phyloP scores from a whole-genome alignment of 2,329 filamentous ascomycete species.

The Emericellopsis atlantica region DNA sequence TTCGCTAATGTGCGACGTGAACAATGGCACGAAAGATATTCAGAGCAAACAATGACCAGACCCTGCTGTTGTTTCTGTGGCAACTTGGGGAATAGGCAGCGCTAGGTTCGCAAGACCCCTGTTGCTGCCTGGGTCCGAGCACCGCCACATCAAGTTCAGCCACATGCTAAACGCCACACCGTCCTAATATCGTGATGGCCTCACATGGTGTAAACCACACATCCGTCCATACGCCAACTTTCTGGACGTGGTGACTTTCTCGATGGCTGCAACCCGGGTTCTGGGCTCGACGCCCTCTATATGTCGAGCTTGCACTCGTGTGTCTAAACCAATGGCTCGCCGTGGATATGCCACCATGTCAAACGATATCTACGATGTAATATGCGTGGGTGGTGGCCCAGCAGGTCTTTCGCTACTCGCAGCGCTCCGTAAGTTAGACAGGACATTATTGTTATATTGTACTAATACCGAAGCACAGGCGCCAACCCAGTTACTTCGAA shows the following conservation, averaged over 20 bases:
- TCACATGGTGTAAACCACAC: too few relatives aligned
- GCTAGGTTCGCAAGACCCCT: too few relatives aligned
- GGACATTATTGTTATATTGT: neutral
- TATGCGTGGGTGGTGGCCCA: slow-evolving; percentile 81
- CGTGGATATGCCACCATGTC: slow-evolving; percentile 28
- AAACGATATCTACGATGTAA: slow-evolving; percentile 81
- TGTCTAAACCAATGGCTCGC: slow-evolving; percentile 19
- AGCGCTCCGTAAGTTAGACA: slow-evolving; percentile 47
- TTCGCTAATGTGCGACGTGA: too few relatives aligned
- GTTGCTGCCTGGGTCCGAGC: too few relatives aligned
- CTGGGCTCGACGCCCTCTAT: slow-evolving; percentile 18
- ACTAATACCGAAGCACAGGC: slow-evolving; percentile 32
- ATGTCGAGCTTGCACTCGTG: slow-evolving; percentile 33
- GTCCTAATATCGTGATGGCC: too few relatives aligned
- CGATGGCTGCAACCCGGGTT: too few relatives aligned
- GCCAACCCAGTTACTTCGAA: slow-evolving; percentile 62
- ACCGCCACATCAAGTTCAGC: too few relatives aligned
- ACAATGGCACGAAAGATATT: too few relatives aligned
- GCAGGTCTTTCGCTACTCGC: slow-evolving; percentile 75
- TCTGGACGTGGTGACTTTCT: too few relatives aligned
- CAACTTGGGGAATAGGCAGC: slow-evolving; percentile 1
- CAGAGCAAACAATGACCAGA: slow-evolving; percentile 1
- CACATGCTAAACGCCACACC: too few relatives aligned
- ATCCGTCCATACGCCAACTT: too few relatives aligned
- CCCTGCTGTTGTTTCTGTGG: slow-evolving; percentile 7